Base-by-base conservation (phyloP, 2,329 filamentous ascomycete genomes). In the Eurotiales sp. region DNA sequence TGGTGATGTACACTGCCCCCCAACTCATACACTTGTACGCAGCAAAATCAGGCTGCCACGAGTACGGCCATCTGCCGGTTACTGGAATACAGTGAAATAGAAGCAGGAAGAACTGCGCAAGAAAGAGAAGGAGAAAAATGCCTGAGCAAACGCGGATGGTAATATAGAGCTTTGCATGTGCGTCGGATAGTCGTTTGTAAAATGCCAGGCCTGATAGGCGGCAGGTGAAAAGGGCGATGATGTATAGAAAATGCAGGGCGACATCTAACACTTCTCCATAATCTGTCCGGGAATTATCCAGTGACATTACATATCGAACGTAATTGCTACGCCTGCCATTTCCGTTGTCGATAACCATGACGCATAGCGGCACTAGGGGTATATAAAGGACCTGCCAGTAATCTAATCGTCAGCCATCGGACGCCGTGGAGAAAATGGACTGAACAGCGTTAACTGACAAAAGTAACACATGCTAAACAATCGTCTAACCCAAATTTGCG, bases 151-250 rank as follows among this genome's bases (percentile, higher is more conserved):
- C n/a, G 15, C 44, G 43, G 21, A 51, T 46, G n/a, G 50, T 30
- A 5, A 30, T 29, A 11, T 46, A 51, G 17, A 51, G 36, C 21
- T 51, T 45, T 5, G 27, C 36, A 27, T 51, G 50, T 5, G 69
- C 29, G 73, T 56, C 17, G 78, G 58, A 29, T 23, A 80, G 64
- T 3, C 77, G 73, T 46, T 70, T 66, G 59, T 79, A 80, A 50
- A 80, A 78, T 0, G 77, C 76, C 4, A 80, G 64, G 54, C 77
- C 77, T 0, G 77, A 80, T 1, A 79, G 59, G 11, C 77, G 75
- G 52, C 77, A 78, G 10, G 77, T 58, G 22, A 79, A 66, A 2
- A 80, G 67, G 2, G 77, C 70, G 0, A 72, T 72, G 1, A 76
- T 78, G 58, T 80, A 80, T 52, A 80, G 59, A 19, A 80, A 70